phyloP scores from a whole-genome alignment of 2,329 filamentous ascomycete species.

The Aureobasidium melanogenum region DNA sequence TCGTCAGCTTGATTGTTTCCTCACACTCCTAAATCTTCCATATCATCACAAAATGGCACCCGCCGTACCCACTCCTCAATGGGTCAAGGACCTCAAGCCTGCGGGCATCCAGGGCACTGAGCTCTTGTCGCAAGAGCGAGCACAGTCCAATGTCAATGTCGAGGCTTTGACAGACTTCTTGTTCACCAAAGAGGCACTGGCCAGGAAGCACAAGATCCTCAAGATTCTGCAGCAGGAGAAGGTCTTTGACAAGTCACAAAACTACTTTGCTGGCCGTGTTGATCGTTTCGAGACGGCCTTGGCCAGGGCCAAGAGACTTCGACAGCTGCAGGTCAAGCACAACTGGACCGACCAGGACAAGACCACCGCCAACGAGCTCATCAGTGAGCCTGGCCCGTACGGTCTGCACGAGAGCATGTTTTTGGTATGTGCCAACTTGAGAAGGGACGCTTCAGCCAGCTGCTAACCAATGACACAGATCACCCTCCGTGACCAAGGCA shows the following conservation, averaged over 20 bases:
- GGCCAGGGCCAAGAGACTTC: slow-evolving; percentile 60
- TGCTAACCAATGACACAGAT: slow-evolving; percentile 33
- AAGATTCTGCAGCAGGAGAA: slow-evolving; percentile 57
- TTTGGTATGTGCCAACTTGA: slow-evolving; percentile 37
- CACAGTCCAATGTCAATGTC: slow-evolving; percentile 57
- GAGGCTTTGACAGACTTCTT: slow-evolving; percentile 60
- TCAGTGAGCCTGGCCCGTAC: slow-evolving; percentile 66
- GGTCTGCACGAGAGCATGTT: slow-evolving; percentile 65
- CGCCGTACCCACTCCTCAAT: slow-evolving; percentile 39
- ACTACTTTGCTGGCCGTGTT: slow-evolving; percentile 63
- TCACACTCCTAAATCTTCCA: neutral
- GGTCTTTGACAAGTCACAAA: slow-evolving; percentile 69
- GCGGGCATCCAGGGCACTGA: slow-evolving; percentile 60
- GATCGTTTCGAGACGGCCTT: slow-evolving; percentile 62
- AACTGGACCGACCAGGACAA: slow-evolving; percentile 60
- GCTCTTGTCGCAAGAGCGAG: slow-evolving; percentile 59
- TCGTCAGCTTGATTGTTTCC: slow-evolving; percentile 1
- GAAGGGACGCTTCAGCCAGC: neutral
- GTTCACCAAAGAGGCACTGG: slow-evolving; percentile 56
- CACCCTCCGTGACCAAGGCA: slow-evolving; percentile 63
- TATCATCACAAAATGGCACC: slow-evolving; percentile 13
- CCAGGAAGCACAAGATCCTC: slow-evolving; percentile 52
- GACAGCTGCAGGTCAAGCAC: slow-evolving; percentile 56
- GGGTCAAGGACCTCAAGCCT: slow-evolving; percentile 59
- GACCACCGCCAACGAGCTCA: slow-evolving; percentile 55